These are phyloP conservation scores for Hypholoma sublateritium DNA, from an alignment of 768 basidiomycete species.

Conservation along the genomic window DNA sequence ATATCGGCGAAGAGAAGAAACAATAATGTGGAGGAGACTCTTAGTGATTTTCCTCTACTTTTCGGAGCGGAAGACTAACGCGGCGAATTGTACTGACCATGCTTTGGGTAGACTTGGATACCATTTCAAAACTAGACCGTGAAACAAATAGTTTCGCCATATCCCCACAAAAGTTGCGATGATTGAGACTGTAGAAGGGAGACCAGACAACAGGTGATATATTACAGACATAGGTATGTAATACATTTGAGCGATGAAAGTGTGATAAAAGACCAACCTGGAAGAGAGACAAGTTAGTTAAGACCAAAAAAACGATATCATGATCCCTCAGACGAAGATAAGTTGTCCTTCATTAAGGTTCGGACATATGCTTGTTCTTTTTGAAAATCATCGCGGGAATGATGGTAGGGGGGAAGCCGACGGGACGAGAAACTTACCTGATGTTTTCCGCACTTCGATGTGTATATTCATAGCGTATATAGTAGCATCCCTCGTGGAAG, in stretches of 20 bases:
- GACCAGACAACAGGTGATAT: too few species aligned
- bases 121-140: too few species aligned
- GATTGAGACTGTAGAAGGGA: too few species aligned
- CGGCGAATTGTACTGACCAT: background rate
- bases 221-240: too few species aligned
- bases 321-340: slow-evolving; percentile 22
- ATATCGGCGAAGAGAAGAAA: background rate
- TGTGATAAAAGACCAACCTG: background rate
- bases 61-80: background rate
- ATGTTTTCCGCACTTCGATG: background rate
- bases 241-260: too few species aligned
- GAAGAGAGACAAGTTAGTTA: background rate
- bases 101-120: too few species aligned
- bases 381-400: slow-evolving; percentile 22
- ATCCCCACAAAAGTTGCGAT: too few species aligned
- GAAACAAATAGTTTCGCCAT: too few species aligned
- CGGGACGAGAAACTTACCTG: slow-evolving; percentile 7
- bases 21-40: background rate
- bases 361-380: slow-evolving; percentile 28
- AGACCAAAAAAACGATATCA: background rate
- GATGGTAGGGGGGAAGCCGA: background rate
- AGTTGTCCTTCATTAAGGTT: slow-evolving; percentile 22
- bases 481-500: too few species aligned
- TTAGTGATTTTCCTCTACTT: background rate
- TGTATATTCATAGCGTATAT: too few species aligned